Base-by-base conservation (phyloP, 2,329 filamentous ascomycete species). In the Coniochaeta sp. region DNA sequence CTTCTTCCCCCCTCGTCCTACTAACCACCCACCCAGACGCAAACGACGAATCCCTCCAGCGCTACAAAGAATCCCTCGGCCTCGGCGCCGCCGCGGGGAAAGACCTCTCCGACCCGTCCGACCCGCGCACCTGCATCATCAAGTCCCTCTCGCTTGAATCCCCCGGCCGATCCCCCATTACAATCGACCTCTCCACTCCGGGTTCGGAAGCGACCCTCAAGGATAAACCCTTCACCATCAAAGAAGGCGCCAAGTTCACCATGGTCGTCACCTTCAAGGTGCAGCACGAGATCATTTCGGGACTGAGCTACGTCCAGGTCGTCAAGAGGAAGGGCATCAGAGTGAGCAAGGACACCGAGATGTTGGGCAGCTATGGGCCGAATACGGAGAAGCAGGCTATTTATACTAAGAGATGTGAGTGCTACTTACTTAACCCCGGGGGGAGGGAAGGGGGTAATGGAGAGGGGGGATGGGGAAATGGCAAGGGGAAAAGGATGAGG, bases 31-130 rank as follows among this genome's bases (percentile, higher is more conserved):
- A 3, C 6, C 53, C 63, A 85, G 78, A 85, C 64, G 76, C 78
- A 60, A 75, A 88, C 63, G 94, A 99, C 69, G 92, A 97, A 72
- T 94, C 92, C 56, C 86, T 99, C 63, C 89, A 95, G 74, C 87
- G 92, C 65, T 99, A 95, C 87, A 99, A 99, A 78, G 83, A 92
- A 65, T 97, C 92, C 12, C 86, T 99, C 55, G 94, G 94, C 61
- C 84, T 97, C 55, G 83, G 85, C 57, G 82, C 85, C 57, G n/a
- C n/a, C n/a, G n/a, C n/a, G n/a, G 86, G 87, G 65, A 82, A 78
- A 48, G 79, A 86, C 61, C 79, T 89, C 55, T 87, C 83, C 52
- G 83, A 91, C 67, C 82, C 87, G 61, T 89, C 78, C 66, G 92
- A 97, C 66, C 83, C 87, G 48, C 88, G 92, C 61, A 89, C 89